These are phyloP conservation scores for Mortierella sp. DNA, from an alignment of 371 early-diverging fungal genomes.

Conservation along the genomic window DNA sequence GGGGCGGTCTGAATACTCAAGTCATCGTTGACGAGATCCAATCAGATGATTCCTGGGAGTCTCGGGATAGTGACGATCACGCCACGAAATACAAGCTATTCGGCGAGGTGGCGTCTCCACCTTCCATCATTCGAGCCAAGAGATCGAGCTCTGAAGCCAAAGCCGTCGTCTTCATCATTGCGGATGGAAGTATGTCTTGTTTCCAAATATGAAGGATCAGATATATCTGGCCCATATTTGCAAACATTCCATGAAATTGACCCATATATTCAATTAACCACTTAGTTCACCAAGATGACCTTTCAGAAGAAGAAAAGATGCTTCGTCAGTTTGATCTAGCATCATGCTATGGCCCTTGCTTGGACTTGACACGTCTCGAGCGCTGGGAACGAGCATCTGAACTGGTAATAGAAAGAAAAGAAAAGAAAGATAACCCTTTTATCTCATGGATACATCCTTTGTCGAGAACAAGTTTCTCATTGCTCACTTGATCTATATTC, in stretches of 20 bases:
- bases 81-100: background rate
- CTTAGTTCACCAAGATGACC: conserved; percentile 57
- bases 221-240: background rate
- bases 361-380: conserved; percentile 61
- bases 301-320: conserved; percentile 46
- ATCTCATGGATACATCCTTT: background rate
- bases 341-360: conserved; percentile 59
- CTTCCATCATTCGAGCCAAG: background rate
- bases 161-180: background rate
- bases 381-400: conserved; percentile 57
- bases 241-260: background rate
- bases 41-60: conserved; percentile 6
- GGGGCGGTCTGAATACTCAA: background rate
- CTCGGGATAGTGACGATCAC: background rate
- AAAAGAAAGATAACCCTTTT: no score
- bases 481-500: background rate
- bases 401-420: conserved; percentile 51
- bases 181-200: background rate
- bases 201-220: background rate
- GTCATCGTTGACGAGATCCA: background rate
- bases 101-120: conserved; percentile 5
- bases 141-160: background rate
- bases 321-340: conserved; percentile 62
- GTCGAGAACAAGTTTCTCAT: background rate
- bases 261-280: background rate